A percentile compares a stretch with the other conserved stretches of the same genome.
These are phyloP conservation scores for Phalaenopsis equestris DNA, from an alignment of 106 monocot species.

Conservation along the genomic window DNA sequence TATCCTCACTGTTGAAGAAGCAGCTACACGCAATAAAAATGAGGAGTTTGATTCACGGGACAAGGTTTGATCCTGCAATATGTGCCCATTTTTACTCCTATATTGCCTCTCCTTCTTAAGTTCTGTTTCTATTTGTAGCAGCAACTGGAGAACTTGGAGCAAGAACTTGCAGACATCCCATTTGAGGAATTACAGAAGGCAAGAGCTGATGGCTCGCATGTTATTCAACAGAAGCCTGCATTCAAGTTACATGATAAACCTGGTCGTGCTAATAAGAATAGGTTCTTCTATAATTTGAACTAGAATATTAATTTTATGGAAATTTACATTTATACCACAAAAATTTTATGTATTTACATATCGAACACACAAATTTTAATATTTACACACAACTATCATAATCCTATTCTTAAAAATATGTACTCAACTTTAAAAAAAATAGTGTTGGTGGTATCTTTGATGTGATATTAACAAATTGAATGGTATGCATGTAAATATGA, in stretches of 20 bases:
- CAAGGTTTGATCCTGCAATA: background rate
- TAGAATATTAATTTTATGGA: background rate
- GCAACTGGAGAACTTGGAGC: slow-evolving; percentile 49
- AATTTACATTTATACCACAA: too few species aligned
- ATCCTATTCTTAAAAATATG: too few species aligned
- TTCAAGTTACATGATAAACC: slow-evolving; percentile 16
- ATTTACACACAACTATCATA: too few species aligned
- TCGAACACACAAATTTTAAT: too few species aligned
- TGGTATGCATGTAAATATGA: too few species aligned
- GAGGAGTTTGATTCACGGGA: background rate
- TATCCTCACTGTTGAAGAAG: background rate
- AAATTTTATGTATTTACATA: too few species aligned
- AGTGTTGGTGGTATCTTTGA: too few species aligned
- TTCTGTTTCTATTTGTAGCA: background rate
- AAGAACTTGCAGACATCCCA: slow-evolving; percentile 60
- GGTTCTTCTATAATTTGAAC: slow-evolving; percentile 22
- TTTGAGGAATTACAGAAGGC: slow-evolving; percentile 74
- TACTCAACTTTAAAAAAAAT: too few species aligned
- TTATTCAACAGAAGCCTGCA: background rate
- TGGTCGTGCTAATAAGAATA: slow-evolving; percentile 72
- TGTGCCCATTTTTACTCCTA: background rate
- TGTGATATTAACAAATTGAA: too few species aligned
- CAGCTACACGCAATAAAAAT: background rate
- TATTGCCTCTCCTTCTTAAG: too few species aligned
- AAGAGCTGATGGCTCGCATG: slow-evolving; percentile 63